Base-by-base conservation (phyloP, 73 alveolate species). In the Paramecium primaurelia region DNA sequence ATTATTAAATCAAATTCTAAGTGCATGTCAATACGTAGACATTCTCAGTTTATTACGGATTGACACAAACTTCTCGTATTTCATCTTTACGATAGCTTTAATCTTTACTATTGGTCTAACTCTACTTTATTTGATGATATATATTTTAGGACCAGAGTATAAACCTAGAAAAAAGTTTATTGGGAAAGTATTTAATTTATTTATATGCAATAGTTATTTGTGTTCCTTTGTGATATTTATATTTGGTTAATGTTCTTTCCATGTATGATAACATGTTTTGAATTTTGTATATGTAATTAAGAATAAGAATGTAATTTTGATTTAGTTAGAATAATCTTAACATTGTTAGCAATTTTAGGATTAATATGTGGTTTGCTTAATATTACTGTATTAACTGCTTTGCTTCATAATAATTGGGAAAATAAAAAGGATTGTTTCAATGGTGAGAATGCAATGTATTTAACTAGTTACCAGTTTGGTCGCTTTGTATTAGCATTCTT, bases 141-240 rank as follows among this genome's bases (percentile, higher is more conserved):
- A 20, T 32, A 45, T 80, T 45, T 80, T 80, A 16, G 91, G 91
- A 40, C 30, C 16, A 26, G 44, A 42, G n/a, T 80, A 44, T 10
- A 80, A 80, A 11, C 77, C 91, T 3, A 80, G 91, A 80, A 80
- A 80, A 80, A 80, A 80, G 91, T 49, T 80, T 45, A 80, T 80
- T 42, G 91, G 91, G 25, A 80, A 80, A 44, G 91, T 80, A 47
- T 14, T 2, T n/a, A 54, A 54, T 18, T 14, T 25, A 80, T 22
- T 20, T 20, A 8, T 5, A 11, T 8, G 12, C 0, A 44, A 44
- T 80, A 80, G 91, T 49, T 40, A 26, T 80, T 80, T 47, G 51
- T 40, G 12, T 36, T 47, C 2, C 75, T 42, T 22, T 80, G 77
- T 14, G 45, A 44, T 45, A 32, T 45, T 11, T 80, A 45, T 47